Percentiles rank a stretch among this genome's conserved stretches.
These are phyloP conservation scores for Imleria badia DNA, from an alignment of 768 basidiomycete species.

Conservation along the genomic window DNA sequence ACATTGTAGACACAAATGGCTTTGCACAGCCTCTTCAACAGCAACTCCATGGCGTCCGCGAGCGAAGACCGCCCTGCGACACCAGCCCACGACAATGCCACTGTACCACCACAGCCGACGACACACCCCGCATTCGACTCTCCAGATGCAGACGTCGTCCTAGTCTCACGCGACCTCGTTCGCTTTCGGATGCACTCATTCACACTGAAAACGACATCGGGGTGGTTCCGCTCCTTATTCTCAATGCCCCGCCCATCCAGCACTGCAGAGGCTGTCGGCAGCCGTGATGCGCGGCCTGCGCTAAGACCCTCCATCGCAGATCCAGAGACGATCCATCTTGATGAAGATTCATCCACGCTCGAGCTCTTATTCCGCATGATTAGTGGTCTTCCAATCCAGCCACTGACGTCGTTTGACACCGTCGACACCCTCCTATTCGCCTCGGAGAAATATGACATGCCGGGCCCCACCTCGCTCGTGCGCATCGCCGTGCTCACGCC, in stretches of 20 bases:
- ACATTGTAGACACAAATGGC: conserved; percentile 16
- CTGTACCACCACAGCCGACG: conserved; percentile 6
- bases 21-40: no score
- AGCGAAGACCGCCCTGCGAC: conserved; percentile 7
- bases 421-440: conserved; percentile 60
- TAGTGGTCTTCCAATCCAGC: conserved; percentile 54
- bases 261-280: not conserved
- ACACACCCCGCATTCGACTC: conserved; percentile 53
- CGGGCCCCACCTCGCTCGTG: conserved; percentile 58
- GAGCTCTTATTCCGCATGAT: conserved; percentile 60
- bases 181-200: conserved; percentile 59
- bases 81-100: not conserved
- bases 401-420: conserved; percentile 48
- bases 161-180: conserved; percentile 48
- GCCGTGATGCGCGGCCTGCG: not conserved
- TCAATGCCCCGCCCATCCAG: conserved; percentile 45
- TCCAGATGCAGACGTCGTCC: conserved; percentile 53
- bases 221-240: conserved; percentile 58
- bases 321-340: conserved; percentile 47
- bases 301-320: conserved; percentile 10
- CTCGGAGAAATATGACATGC: conserved; percentile 72
- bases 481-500: conserved; percentile 57
- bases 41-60: conserved; percentile 10
- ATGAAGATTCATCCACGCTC: conserved; percentile 55
- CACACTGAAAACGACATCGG: conserved; percentile 59